These are phyloP conservation scores for Naganishia onofrii DNA, from an alignment of 768 basidiomycete genomes.

Conservation along the genomic window DNA sequence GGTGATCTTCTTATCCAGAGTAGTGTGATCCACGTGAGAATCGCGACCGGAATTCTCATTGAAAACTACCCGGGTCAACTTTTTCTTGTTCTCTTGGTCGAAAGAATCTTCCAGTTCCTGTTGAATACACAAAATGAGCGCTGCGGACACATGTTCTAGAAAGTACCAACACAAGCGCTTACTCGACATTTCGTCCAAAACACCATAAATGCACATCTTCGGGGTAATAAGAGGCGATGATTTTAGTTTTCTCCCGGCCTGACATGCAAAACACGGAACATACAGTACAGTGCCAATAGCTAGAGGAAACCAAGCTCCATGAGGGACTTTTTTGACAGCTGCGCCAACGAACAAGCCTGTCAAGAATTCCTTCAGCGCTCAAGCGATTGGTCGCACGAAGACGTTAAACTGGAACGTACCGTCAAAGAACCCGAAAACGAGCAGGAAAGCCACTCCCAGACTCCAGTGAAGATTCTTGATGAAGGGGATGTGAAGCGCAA, in stretches of 20 bases:
- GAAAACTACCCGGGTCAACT: conserved; percentile 62
- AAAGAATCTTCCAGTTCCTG: conserved; percentile 63
- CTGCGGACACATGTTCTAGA: not conserved
- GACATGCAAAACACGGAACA: conserved; percentile 32
- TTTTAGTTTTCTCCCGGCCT: not conserved
- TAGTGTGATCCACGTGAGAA: not conserved
- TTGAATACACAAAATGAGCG: not conserved
- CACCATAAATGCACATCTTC: conserved; percentile 57
- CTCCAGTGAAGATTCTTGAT: conserved; percentile 59
- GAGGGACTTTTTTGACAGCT: conserved; percentile 58
- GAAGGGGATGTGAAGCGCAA: conserved; percentile 62
- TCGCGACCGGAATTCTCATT: conserved; percentile 38
- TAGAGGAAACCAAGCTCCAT: conserved; percentile 68
- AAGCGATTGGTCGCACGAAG: not conserved
- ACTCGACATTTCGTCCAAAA: conserved; percentile 65
- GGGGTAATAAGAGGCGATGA: not conserved
- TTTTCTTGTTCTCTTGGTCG: conserved; percentile 60
- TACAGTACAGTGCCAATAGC: conserved; percentile 60
- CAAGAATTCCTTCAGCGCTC: not conserved
- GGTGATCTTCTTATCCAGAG: conserved; percentile 6
- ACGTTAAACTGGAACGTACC: conserved; percentile 44
- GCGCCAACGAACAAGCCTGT: conserved; percentile 62
- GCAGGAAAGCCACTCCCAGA: conserved; percentile 57
- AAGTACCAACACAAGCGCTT: not conserved
- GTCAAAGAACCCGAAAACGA: conserved; percentile 66